phyloP scores from a whole-genome alignment of 2,329 filamentous ascomycete genomes.

The Akanthomyces lecanii region DNA sequence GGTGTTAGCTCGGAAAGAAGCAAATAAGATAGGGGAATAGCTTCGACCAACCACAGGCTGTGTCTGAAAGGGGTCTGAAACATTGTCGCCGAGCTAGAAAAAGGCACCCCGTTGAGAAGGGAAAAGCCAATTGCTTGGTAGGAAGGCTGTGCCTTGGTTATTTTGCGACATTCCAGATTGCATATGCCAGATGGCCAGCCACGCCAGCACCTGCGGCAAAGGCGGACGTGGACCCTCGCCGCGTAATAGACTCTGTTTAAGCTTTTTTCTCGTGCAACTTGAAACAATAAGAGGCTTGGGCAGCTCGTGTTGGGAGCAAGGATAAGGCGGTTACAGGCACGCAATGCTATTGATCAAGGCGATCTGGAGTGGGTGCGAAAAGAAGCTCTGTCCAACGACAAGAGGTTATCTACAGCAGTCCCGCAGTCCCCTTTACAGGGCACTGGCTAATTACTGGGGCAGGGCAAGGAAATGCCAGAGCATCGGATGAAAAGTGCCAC shows the following conservation, averaged over 20 bases:
- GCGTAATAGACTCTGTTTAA: slow-evolving; percentile 4
- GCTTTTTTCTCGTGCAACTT: background rate
- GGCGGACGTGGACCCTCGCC: background rate
- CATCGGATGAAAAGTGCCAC: slow-evolving; percentile 6
- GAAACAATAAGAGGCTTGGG: background rate
- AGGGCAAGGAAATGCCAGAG: background rate
- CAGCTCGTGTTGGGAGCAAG: background rate
- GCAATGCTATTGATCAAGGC: background rate
- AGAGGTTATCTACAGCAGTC: background rate
- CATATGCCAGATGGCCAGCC: background rate
- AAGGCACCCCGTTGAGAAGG: background rate
- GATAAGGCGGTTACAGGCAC: background rate
- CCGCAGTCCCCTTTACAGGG: background rate
- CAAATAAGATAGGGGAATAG: background rate
- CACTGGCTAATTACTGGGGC: background rate
- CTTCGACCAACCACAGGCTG: slow-evolving; percentile 1
- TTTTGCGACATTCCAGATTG: background rate
- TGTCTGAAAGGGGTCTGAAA: slow-evolving; percentile 8
- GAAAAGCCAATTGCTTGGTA: background rate
- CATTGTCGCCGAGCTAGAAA: background rate
- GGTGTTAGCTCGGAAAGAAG: background rate
- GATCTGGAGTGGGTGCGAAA: background rate
- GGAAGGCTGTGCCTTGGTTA: background rate
- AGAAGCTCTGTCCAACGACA: background rate
- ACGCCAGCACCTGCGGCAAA: background rate